These are phyloP conservation scores for Umbelopsis sp. DNA, from an alignment of 192 early-diverging fungal genomes.

Conservation along the genomic window DNA sequence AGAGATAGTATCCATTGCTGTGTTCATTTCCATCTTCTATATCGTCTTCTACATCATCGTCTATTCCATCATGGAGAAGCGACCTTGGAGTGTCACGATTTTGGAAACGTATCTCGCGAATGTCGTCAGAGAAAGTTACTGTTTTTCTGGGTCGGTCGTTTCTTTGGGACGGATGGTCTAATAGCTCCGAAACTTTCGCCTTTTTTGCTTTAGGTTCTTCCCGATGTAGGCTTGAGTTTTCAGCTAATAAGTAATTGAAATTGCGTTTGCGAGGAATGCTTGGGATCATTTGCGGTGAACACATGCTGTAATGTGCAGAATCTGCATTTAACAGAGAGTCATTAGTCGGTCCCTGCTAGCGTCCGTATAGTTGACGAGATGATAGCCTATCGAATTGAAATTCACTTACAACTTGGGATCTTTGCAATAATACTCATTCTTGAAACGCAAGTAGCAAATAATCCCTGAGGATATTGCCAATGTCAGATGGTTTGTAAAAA, in stretches of 20 bases:
- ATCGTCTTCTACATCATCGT: background rate
- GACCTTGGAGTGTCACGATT: background rate
- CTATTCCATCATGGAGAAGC: background rate
- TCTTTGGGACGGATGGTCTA: too few relatives aligned
- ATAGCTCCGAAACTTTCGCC: background rate
- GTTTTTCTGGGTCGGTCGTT: background rate
- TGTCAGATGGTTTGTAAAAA: background rate
- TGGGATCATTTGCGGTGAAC: background rate
- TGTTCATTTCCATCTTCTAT: background rate
- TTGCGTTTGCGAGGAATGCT: background rate
- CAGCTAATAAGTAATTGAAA: background rate
- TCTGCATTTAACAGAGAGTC: background rate
- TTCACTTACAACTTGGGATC: background rate
- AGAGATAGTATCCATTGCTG: background rate
- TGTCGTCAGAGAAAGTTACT: background rate
- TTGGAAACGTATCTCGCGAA: background rate
- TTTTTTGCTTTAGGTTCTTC: conserved; percentile 2
- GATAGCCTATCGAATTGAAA: background rate
- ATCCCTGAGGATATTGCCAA: background rate
- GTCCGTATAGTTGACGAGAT: background rate
- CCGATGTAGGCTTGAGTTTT: background rate
- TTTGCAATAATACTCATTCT: background rate
- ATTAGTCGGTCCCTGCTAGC: background rate
- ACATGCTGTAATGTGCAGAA: background rate
- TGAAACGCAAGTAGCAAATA: background rate